Percentiles rank a stretch among this genome's conserved stretches.
These are phyloP conservation scores for Polytrichum commune DNA, from an alignment of 225 moss, liverwort and hornwort species.

Conservation along the genomic window DNA sequence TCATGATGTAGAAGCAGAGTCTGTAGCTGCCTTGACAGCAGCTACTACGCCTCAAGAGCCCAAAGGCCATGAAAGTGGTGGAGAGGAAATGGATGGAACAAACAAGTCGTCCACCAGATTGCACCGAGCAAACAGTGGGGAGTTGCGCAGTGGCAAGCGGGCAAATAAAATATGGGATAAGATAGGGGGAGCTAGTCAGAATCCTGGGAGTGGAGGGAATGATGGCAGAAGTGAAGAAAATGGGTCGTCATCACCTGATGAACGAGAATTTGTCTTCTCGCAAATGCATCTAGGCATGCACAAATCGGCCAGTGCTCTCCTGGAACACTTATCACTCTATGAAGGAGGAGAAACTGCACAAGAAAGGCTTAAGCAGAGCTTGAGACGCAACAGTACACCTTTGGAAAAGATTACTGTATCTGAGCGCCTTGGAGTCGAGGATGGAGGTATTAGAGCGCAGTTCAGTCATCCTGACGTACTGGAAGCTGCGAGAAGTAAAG, in stretches of 20 bases:
- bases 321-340: conserved; percentile 30
- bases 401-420: conserved; percentile 16
- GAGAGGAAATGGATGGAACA: conserved; percentile 51
- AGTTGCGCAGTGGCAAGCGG: conserved; percentile 58
- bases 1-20: conserved; percentile 51
- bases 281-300: conserved; percentile 25
- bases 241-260: conserved; percentile 51
- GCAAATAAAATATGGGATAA: conserved; percentile 85
- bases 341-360: conserved; percentile 22
- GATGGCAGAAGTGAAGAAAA: conserved; percentile 65
- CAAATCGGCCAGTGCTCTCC: conserved; percentile 41
- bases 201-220: conserved; percentile 16
- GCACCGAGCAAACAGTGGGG: conserved; percentile 41
- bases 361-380: conserved; percentile 18
- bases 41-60: conserved; percentile 34
- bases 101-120: conserved; percentile 27
- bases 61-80: conserved; percentile 56
- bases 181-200: conserved; percentile 22
- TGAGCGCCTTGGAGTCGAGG: conserved; percentile 4
- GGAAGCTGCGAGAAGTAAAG: conserved; percentile 11
- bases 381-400: conserved; percentile 36
- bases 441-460: background rate
- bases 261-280: conserved; percentile 46
- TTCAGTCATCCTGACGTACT: background rate
- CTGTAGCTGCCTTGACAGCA: conserved; percentile 13